A percentile compares a stretch with the other conserved stretches of the same genome.
Evolutionary conservation across 208 protist genomes (phyloP).

Genomic region (Leishmania martiniquensis): DNA sequence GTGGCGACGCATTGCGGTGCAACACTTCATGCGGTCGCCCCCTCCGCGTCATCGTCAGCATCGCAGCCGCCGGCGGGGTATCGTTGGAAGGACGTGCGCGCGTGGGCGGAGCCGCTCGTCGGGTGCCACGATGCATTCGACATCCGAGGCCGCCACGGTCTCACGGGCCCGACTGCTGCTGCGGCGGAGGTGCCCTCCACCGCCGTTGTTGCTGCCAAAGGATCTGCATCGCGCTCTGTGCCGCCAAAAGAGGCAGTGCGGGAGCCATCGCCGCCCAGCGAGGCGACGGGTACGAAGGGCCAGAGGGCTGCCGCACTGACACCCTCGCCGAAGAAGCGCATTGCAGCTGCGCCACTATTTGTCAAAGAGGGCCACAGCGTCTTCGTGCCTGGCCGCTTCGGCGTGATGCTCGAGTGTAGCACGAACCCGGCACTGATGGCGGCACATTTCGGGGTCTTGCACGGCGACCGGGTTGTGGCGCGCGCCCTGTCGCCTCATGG

Average conservation of each 20-base stretch:
- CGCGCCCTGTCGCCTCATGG: neutral
- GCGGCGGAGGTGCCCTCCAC: neutral
- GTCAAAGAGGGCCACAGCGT: slow-evolving; percentile 34
- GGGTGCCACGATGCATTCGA: slow-evolving; percentile 32
- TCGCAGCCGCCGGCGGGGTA: slow-evolving; percentile 14
- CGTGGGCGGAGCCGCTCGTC: slow-evolving; percentile 26
- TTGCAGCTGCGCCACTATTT: slow-evolving; percentile 16
- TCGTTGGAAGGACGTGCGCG: slow-evolving; percentile 20
- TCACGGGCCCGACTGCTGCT: neutral
- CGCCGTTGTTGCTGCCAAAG: neutral
- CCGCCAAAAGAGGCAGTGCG: neutral
- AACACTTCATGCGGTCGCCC: neutral
- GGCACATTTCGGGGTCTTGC: slow-evolving; percentile 42
- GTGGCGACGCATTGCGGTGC: neutral
- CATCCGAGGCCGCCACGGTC: slow-evolving; percentile 21
- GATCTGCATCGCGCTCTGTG: neutral
- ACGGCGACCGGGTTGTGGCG: slow-evolving; percentile 42
- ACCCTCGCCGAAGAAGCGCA: neutral
- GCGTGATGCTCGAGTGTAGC: slow-evolving; percentile 43
- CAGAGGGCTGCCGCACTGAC: neutral
- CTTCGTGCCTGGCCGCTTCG: slow-evolving; percentile 41
- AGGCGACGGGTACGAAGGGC: neutral
- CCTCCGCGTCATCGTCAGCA: neutral
- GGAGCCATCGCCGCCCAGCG: neutral
- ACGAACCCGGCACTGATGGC: slow-evolving; percentile 22